Evolutionary conservation across 2,329 filamentous ascomycete species (phyloP).

Genomic region (Anthostomella pinea): DNA sequence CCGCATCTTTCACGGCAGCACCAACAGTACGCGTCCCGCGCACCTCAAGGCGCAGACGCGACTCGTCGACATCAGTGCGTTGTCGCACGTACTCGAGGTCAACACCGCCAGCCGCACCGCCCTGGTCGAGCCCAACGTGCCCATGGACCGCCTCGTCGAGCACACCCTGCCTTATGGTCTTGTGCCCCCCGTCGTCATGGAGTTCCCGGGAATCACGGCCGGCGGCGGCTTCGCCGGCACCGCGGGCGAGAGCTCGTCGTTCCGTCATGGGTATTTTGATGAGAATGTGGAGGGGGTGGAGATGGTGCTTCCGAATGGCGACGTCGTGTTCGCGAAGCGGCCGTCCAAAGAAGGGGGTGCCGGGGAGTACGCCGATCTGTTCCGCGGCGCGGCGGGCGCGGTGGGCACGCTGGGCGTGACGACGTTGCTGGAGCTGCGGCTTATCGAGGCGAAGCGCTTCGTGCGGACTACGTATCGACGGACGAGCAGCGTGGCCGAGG

Average conservation of each 20-base stretch:
- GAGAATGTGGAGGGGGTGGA: conserved; percentile 61
- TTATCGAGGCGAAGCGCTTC: conserved; percentile 58
- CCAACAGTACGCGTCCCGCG: conserved; percentile 67
- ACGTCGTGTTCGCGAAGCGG: conserved; percentile 52
- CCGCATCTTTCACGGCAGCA: conserved; percentile 74
- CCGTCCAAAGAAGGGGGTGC: conserved; percentile 12
- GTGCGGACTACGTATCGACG: conserved; percentile 63
- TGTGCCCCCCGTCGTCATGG: conserved; percentile 70
- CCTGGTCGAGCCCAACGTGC: conserved; percentile 72
- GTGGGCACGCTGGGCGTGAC: conserved; percentile 67
- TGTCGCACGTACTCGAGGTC: conserved; percentile 63
- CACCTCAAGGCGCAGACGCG: conserved; percentile 35
- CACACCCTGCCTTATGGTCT: conserved; percentile 62
- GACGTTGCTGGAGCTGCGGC: conserved; percentile 62
- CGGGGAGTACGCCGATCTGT: conserved; percentile 50
- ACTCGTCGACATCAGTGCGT: conserved; percentile 62
- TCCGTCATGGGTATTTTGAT: conserved; percentile 70
- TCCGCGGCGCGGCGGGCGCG: conserved; percentile 63
- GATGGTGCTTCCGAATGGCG: conserved; percentile 66
- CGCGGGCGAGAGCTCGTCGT: conserved; percentile 67
- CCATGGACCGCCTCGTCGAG: conserved; percentile 69
- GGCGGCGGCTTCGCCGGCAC: conserved; percentile 71
- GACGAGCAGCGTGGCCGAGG: conserved; percentile 45
- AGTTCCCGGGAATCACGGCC: conserved; percentile 73
- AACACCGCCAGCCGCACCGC: conserved; percentile 54